Evolutionary conservation across 805 yeast genomes (phyloP).

Genomic region (Saccharomyces eubayanus): DNA sequence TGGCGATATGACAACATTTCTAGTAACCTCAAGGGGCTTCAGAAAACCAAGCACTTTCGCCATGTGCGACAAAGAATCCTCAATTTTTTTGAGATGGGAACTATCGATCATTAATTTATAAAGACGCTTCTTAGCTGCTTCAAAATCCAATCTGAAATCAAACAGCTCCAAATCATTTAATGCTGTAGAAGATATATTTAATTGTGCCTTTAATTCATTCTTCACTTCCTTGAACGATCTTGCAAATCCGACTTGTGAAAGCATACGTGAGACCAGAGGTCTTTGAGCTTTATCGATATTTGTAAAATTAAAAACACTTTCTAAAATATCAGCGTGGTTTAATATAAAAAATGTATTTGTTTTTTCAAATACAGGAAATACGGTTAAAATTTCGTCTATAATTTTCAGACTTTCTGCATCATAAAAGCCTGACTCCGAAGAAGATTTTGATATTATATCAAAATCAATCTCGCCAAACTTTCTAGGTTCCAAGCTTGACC

Average conservation of each 20-base stretch:
- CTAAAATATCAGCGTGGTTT: constrained; percentile 75
- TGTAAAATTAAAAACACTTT: constrained; percentile 71
- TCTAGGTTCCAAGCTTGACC: constrained; percentile 60
- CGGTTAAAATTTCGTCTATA: constrained; percentile 59
- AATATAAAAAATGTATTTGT: constrained; percentile 52
- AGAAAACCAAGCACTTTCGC: constrained; percentile 47
- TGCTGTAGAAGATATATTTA: constrained; percentile 72
- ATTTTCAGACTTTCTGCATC: constrained; percentile 89
- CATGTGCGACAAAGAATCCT: constrained; percentile 55
- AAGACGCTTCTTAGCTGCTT: constrained; percentile 52
- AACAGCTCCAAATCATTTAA: constrained; percentile 74
- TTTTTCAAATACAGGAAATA: constrained; percentile 59
- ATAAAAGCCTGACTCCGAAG: constrained; percentile 42
- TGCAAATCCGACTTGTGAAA: constrained; percentile 72
- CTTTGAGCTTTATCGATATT: constrained; percentile 70
- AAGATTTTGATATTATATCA: constrained; percentile 57
- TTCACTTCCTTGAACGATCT: constrained; percentile 53
- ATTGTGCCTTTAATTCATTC: constrained; percentile 49
- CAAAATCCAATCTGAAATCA: constrained; percentile 66
- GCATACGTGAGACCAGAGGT: constrained; percentile 53
- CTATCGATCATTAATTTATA: constrained; percentile 68
- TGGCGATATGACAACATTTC: constrained; percentile 62
- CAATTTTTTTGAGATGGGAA: constrained; percentile 52
- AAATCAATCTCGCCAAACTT: constrained; percentile 78
- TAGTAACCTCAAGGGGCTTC: constrained; percentile 49